Base-by-base conservation (phyloP, 2,329 filamentous ascomycete species). In the Penicillium sp. region DNA sequence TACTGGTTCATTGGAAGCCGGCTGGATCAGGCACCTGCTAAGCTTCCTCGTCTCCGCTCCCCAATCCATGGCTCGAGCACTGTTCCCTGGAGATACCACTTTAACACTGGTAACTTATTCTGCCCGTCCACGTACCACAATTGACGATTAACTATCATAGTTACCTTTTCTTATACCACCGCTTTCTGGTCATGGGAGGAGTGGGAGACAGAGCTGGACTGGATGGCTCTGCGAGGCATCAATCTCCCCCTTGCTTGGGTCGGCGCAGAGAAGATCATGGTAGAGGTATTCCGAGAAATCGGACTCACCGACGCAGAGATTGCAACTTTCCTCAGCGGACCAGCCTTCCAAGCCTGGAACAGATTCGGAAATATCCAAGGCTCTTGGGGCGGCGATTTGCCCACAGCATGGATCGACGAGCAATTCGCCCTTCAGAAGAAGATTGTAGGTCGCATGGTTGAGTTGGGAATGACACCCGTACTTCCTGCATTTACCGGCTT, bases 291-390 rank as follows among this genome's bases (percentile, higher is more conserved):
- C 60, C 72, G 67, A 11, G 79, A 80, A 3, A 68, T 79, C 19
- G 78, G 79, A 8, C 71, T 83, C 37, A 74, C 71, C 0, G 69
- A 79, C 37, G 62, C 68, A 4, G 79, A 83, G 26, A 80, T 82
- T 47, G 50, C 70, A 1, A 66, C 73, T 1, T 83, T 81, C 65
- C 71, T 83, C 52, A 80, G 76, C 49, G 80, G 81, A 0, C 81
- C 81, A 1, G 79, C 80, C 0, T 83, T 82, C 55, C 79, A 81
- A 56, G 71, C 80, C 11, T 84, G 81, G 81, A 82, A 83, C 59
- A 76, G 79, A n/a, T 79, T 84, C 54, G 81, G 80, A 10, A 84
- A 83, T 60, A 82, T 81, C 19, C 79, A 82, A 60, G 76, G 78
- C 8, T 80, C 78, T 1, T 83, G 80, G 81, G 75, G 74, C 33